Base-by-base conservation (phyloP, 75 land plant genomes). In the Pinus albicaulis region DNA sequence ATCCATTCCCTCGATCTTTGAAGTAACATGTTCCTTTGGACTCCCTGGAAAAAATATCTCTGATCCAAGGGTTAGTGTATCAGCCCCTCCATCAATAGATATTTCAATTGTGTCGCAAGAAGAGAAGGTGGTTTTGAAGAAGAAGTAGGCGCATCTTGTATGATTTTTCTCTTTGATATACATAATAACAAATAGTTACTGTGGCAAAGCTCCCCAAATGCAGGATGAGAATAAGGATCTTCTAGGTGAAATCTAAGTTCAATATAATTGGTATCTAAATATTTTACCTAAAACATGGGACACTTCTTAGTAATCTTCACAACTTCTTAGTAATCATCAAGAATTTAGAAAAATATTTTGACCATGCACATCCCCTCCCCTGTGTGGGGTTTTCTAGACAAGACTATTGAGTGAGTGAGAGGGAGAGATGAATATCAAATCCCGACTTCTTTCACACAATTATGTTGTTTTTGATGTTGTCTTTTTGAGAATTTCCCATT, bases 221-320 rank as follows among this genome's bases (percentile, higher is more conserved):
- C 92, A 22, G 99, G 98, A 73, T 97, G 99, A 10, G 91, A 89
- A 78, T 84, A 86, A 19, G 98, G 99, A 55, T 97, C 99, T 76
- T 92, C 95, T 24, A 95, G 99, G 10, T 98, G 92, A 76, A 97
- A 97, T 56, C 81, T 82, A 41, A 94, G 92, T 87, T 92, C 94
- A 72, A 97, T 76, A 41, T 78, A 87, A 73, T 83, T 89, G 17
- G 89, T 71, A 41, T 86, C 72, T 14, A 84, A 84, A 25, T 83
- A 75, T 2, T 90, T 90, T 23, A 81, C 88, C 96, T 93, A 80
- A 48, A 57, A 34, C 16, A 28, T 16, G 20, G 14, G 15, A 24
- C 20, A 24, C 44, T 68, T 68, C 68, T 8, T 13, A 41, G 10
- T 61, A 14, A 10, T 41, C 12, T 68, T 19, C 57, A 56, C 28